phyloP scores from a whole-genome alignment of 1,284 basidiomycete genomes.

The Apiotrichum akiyoshidainum region DNA sequence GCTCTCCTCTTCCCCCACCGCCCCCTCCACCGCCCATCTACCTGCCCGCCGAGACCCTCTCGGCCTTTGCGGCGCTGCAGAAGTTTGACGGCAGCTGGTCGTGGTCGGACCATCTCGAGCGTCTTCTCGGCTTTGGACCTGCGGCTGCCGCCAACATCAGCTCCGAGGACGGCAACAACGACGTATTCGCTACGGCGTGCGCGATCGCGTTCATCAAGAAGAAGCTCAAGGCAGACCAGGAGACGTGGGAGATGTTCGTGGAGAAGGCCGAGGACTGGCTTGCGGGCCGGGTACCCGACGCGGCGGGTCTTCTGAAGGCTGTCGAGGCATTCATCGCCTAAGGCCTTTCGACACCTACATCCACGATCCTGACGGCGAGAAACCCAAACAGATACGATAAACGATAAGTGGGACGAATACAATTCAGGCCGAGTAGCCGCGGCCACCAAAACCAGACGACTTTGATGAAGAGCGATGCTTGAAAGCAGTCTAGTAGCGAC shows the following conservation, averaged over 20 bases:
- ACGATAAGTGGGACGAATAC: too few relatives aligned
- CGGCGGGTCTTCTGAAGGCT: background rate
- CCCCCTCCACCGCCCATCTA: background rate
- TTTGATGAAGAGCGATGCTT: too few relatives aligned
- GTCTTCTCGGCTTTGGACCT: background rate
- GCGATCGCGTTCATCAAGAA: conserved; percentile 13
- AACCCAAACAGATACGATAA: too few relatives aligned
- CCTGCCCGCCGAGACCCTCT: background rate
- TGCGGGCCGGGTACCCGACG: background rate
- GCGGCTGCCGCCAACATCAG: background rate
- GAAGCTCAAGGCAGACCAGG: conserved; percentile 9
- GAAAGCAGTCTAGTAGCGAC: too few relatives aligned
- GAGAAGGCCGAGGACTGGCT: conserved; percentile 21
- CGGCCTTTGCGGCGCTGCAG: conserved; percentile 9
- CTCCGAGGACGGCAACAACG: background rate
- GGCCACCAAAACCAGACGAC: too few relatives aligned
- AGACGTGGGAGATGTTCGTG: conserved; percentile 21
- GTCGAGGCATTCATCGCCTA: background rate
- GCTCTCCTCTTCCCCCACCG: background rate
- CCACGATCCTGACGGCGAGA: too few relatives aligned
- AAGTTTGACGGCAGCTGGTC: conserved; percentile 16
- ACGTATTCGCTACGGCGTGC: conserved; percentile 12
- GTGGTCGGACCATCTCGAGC: conserved; percentile 10
- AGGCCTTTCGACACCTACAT: background rate
- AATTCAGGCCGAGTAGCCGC: too few relatives aligned